Evolutionary conservation across 2,329 filamentous ascomycete genomes (phyloP).

Genomic region (Colletotrichum caudatum): DNA sequence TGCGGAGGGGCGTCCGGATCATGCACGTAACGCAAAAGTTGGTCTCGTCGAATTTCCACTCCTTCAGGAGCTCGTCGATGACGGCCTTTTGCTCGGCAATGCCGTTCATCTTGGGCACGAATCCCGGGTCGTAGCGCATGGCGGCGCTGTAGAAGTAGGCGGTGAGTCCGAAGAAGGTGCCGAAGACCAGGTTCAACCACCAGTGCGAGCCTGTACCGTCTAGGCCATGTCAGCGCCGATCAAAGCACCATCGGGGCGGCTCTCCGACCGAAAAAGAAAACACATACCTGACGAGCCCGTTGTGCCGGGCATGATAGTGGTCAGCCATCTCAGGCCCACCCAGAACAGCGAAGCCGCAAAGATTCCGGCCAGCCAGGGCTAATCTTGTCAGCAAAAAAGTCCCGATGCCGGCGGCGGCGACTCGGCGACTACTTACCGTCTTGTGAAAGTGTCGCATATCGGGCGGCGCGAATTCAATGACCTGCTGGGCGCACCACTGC

Average conservation of each 20-base stretch:
- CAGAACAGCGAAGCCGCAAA: conserved; percentile 90
- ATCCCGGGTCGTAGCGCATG: conserved; percentile 92
- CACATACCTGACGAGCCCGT: conserved; percentile 62
- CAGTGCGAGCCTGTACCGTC: conserved; percentile 74
- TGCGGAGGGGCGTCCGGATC: conserved; percentile 90
- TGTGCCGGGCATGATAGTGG: conserved; percentile 71
- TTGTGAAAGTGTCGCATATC: conserved; percentile 92
- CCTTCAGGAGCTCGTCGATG: conserved; percentile 85
- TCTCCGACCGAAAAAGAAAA: background rate
- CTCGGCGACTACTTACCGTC: conserved; percentile 71
- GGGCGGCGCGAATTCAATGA: conserved; percentile 83
- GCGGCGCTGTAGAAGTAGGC: conserved; percentile 88
- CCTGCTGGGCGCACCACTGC: conserved; percentile 81
- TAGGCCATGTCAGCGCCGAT: conserved; percentile 54
- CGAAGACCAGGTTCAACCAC: conserved; percentile 84
- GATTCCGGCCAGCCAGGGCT: conserved; percentile 94
- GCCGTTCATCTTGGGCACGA: conserved; percentile 89
- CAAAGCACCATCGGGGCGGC: background rate
- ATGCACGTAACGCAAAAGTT: conserved; percentile 97
- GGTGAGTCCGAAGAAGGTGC: conserved; percentile 71
- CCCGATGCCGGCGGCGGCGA: conserved; percentile 6
- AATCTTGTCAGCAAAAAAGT: conserved; percentile 41
- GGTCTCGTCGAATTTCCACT: conserved; percentile 92
- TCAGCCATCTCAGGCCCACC: conserved; percentile 81
- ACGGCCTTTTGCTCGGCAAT: conserved; percentile 89